Conservation (phyloP, 2,329 filamentous ascomycete species). For the Tolypocladium ophioglossoides region DNA sequence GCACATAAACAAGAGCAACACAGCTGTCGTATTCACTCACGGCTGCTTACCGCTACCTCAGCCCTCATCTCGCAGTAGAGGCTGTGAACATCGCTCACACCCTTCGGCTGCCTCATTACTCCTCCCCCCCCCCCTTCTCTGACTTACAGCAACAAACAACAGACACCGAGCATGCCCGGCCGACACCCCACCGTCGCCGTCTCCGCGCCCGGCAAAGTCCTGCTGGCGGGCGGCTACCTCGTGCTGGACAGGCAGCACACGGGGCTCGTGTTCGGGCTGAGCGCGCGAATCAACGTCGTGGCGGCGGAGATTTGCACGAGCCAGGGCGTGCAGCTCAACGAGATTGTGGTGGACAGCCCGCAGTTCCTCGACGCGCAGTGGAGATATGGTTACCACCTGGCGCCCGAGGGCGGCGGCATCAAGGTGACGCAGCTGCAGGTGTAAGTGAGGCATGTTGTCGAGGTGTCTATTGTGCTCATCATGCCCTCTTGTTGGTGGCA, state of each 20-base stretch:
- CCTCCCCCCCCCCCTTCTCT: background rate
- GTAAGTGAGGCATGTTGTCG: conserved; percentile 43
- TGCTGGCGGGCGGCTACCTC: conserved; percentile 89
- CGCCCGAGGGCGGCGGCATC: conserved; percentile 65
- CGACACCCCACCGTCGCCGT: conserved; percentile 43
- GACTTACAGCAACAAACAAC: background rate
- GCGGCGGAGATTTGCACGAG: conserved; percentile 47
- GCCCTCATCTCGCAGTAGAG: background rate
- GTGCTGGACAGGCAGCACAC: conserved; percentile 84
- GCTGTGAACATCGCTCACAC: background rate
- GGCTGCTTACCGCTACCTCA: background rate
- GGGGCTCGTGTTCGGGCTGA: conserved; percentile 59
- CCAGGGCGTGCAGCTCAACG: conserved; percentile 52
- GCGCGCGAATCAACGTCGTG: conserved; percentile 56
- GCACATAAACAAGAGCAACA: background rate
- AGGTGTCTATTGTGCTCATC: background rate
- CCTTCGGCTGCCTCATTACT: background rate
- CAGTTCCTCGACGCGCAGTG: conserved; percentile 83
- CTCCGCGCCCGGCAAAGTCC: conserved; percentile 92
- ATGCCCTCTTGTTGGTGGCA: background rate
- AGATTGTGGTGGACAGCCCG: conserved; percentile 81
- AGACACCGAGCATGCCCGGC: background rate
- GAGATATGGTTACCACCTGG: conserved; percentile 71
- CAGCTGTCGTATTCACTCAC: background rate
- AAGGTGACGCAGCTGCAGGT: conserved; percentile 67